Conservation (phyloP, 2,329 filamentous ascomycete genomes). For the Aspergillus tamarii region DNA sequence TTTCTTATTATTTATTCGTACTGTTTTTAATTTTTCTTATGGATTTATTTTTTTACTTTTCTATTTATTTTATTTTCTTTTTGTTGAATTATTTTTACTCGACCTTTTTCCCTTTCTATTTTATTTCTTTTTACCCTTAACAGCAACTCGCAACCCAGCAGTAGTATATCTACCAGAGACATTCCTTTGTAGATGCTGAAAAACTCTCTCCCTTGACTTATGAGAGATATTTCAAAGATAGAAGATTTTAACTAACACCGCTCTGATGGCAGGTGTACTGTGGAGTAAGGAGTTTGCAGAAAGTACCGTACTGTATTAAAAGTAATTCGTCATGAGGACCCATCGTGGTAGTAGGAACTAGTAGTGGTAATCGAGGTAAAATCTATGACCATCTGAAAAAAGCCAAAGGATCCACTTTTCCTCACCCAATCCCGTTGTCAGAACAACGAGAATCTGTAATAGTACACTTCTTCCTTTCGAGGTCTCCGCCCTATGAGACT, state of each 20-base stretch:
- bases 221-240: neutral
- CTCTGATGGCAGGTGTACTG: neutral
- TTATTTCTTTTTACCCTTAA: neutral
- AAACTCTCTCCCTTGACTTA: neutral
- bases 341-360: neutral
- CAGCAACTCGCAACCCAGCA: neutral
- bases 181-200: neutral
- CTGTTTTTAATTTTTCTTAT: neutral
- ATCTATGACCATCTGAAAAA: neutral
- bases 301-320: neutral
- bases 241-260: too few relatives aligned
- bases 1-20: neutral
- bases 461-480: neutral
- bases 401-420: constrained; percentile 9
- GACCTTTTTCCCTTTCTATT: neutral
- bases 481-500: constrained; percentile 13
- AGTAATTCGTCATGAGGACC: constrained; percentile 3
- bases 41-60: neutral
- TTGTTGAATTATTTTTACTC: constrained; percentile 8
- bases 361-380: neutral
- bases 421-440: constrained; percentile 13
- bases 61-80: constrained; percentile 9
- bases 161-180: neutral
- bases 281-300: neutral
- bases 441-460: constrained; percentile 2